phyloP scores from a whole-genome alignment of 257 asterid species.

The Linderniella brevidens region DNA sequence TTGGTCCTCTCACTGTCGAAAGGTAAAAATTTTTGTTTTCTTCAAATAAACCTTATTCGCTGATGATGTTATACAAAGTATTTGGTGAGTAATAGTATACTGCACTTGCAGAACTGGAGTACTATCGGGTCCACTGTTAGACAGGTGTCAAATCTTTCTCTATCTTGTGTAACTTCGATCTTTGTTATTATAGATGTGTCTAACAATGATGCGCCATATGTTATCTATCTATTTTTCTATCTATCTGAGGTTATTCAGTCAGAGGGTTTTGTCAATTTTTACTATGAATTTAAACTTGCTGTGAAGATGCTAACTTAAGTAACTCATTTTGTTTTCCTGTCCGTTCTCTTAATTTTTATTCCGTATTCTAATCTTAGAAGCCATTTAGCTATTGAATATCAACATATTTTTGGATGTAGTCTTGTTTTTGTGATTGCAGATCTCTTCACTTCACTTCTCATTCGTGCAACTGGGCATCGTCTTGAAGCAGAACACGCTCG shows the following conservation, averaged over 20 bases:
- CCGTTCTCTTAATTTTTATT: too few species aligned
- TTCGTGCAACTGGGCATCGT: constrained; percentile 58
- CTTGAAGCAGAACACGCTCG: constrained; percentile 39
- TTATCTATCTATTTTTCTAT: constrained; percentile 11
- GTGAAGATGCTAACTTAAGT: too few species aligned
- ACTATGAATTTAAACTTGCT: too few species aligned
- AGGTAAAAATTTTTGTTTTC: constrained; percentile 20
- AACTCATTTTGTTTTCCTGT: too few species aligned
- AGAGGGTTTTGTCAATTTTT: too few species aligned
- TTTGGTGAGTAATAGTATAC: constrained; percentile 9
- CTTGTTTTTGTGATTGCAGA: constrained; percentile 87
- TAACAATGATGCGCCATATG: neutral
- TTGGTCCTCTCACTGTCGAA: constrained; percentile 67
- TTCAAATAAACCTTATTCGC: constrained; percentile 6
- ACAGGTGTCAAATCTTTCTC: constrained; percentile 40
- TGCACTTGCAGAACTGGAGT: constrained; percentile 42
- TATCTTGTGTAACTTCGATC: neutral
- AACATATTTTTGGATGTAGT: constrained; percentile 69
- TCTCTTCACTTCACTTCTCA: constrained; percentile 57
- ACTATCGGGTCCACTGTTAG: constrained; percentile 40
- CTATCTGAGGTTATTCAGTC: too few species aligned
- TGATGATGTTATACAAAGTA: constrained; percentile 4
- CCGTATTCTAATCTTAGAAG: too few species aligned
- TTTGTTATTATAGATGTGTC: too few species aligned
- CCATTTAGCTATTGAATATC: too few species aligned